A percentile compares a stretch with the other conserved stretches of the same genome.
phyloP scores from a whole-genome alignment of 768 basidiomycete species.

The Leccinum boreale region DNA sequence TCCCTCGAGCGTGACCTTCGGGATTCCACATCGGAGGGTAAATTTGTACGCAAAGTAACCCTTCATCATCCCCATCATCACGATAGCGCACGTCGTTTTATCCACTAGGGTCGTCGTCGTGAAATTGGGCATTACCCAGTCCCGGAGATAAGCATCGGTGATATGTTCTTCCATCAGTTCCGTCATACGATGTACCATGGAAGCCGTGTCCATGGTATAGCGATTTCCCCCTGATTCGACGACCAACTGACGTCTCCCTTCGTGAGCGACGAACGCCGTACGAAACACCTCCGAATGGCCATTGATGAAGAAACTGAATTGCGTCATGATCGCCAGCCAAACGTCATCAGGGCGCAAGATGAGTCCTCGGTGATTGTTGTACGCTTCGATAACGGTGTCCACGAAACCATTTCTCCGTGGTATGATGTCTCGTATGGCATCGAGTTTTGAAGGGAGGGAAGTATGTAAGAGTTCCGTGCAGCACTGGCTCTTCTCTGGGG shows the following conservation, averaged over 20 bases:
- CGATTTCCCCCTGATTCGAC: constrained; percentile 20
- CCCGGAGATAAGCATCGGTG: constrained; percentile 26
- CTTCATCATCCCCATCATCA: constrained; percentile 43
- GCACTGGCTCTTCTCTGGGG: constrained; percentile 18
- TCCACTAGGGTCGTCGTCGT: constrained; percentile 43
- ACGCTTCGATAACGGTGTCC: constrained; percentile 33
- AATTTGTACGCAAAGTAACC: constrained; percentile 38
- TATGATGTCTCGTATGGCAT: constrained; percentile 26
- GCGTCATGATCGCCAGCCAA: constrained; percentile 37
- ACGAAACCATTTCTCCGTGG: constrained; percentile 35
- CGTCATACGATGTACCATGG: constrained; percentile 23
- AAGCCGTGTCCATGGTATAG: constrained; percentile 31
- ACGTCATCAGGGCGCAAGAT: constrained; percentile 49
- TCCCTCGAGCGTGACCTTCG: constrained; percentile 44
- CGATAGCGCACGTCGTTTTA: constrained; percentile 35
- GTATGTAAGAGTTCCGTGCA: constrained; percentile 29
- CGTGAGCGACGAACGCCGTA: constrained; percentile 27
- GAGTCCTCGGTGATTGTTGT: constrained; percentile 36
- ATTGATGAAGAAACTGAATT: constrained; percentile 41
- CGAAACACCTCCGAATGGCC: constrained; percentile 34
- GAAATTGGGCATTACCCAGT: constrained; percentile 44
- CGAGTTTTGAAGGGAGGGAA: constrained; percentile 20
- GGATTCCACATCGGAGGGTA: constrained; percentile 37
- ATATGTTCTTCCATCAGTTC: constrained; percentile 23
- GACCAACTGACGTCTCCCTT: constrained; percentile 25